These are phyloP conservation scores for Kwoniella sp. DNA, from an alignment of 768 basidiomycete genomes.

Conservation along the genomic window DNA sequence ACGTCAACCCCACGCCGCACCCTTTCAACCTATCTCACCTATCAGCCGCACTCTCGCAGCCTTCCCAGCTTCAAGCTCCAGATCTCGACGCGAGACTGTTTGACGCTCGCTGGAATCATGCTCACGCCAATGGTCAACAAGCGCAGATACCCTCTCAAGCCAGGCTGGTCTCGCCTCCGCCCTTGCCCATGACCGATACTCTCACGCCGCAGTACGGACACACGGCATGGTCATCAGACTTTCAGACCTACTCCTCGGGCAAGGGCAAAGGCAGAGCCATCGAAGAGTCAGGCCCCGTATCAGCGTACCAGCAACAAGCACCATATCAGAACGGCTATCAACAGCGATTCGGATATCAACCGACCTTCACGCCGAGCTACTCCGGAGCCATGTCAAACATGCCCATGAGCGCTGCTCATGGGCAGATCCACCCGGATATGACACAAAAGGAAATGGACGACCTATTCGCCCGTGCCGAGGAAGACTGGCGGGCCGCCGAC, in stretches of 20 bases:
- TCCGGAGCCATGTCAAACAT: too few relatives aligned
- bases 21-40: constrained; percentile 41
- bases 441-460: constrained; percentile 12
- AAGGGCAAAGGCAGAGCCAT: constrained; percentile 67
- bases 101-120: constrained; percentile 28
- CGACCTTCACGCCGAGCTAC: too few relatives aligned
- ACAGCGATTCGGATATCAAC: neutral
- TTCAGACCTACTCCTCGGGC: constrained; percentile 53
- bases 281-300: constrained; percentile 19
- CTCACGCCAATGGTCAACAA: constrained; percentile 27
- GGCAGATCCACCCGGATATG: neutral
- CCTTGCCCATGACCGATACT: too few relatives aligned
- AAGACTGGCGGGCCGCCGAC: constrained; percentile 32
- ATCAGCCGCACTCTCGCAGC: constrained; percentile 23
- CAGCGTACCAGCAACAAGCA: neutral
- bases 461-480: constrained; percentile 18
- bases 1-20: constrained; percentile 24
- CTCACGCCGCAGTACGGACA: neutral
- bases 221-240: constrained; percentile 26
- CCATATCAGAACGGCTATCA: constrained; percentile 1
- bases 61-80: neutral
- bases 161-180: neutral
- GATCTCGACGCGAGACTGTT: constrained; percentile 23
- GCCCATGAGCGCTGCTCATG: too few relatives aligned
- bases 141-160: neutral